Evolutionary conservation across 352 stramenopile genomes (phyloP).

Genomic region (Elongisporangium prolatum): DNA sequence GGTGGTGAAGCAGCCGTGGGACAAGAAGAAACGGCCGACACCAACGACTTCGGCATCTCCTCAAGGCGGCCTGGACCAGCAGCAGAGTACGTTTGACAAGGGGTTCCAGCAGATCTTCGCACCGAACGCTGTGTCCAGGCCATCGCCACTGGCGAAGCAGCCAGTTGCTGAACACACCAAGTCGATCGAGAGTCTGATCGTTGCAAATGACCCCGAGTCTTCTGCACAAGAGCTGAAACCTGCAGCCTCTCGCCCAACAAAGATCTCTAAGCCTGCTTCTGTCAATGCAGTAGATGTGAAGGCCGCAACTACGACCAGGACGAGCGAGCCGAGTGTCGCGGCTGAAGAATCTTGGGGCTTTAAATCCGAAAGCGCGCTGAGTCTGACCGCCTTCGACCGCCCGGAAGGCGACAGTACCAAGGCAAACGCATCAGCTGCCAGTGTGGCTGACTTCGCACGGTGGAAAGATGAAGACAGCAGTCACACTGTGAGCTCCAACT

Average conservation of each 20-base stretch:
- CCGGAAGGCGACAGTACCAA: not conserved
- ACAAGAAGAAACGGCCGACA: slow-evolving; percentile 1
- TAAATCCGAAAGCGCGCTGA: slow-evolving; percentile 21
- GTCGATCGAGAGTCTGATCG: not conserved
- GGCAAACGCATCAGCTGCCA: not conserved
- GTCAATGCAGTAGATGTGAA: not conserved
- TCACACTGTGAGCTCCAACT: slow-evolving; percentile 67
- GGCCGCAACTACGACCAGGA: not conserved
- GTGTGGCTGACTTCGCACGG: slow-evolving; percentile 31
- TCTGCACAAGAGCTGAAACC: not conserved
- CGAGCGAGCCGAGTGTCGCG: too few relatives aligned
- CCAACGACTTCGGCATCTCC: not conserved
- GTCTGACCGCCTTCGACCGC: slow-evolving; percentile 38
- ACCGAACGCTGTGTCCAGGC: too few relatives aligned
- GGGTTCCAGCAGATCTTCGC: slow-evolving; percentile 50
- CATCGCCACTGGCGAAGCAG: not conserved
- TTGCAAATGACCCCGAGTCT: not conserved
- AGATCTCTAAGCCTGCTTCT: not conserved
- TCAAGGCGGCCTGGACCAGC: slow-evolving; percentile 8
- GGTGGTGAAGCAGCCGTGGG: slow-evolving; percentile 21
- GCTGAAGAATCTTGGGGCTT: slow-evolving; percentile 24
- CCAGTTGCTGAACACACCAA: not conserved
- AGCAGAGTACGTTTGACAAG: slow-evolving; percentile 39
- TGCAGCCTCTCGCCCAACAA: not conserved
- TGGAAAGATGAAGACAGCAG: slow-evolving; percentile 58